Percentiles rank a stretch among this genome's conserved stretches.
Evolutionary conservation across 305 asterid species (phyloP).

Genomic region (Rubia occidens): DNA sequence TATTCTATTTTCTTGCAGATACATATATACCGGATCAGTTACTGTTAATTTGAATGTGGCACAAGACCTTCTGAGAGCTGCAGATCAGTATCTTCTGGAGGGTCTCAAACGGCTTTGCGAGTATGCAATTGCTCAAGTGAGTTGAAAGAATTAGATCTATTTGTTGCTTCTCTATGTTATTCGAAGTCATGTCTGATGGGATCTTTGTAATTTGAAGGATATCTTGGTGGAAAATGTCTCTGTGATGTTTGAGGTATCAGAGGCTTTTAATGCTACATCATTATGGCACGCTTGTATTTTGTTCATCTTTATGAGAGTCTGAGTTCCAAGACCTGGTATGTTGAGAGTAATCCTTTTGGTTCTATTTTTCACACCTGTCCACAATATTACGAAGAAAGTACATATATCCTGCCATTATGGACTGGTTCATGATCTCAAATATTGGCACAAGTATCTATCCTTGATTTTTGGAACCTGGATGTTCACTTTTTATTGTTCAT

Average conservation of each 20-base stretch:
- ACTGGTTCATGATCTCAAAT: background rate
- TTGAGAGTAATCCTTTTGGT: background rate
- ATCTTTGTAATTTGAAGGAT: constrained; percentile 42
- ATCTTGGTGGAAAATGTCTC: constrained; percentile 75
- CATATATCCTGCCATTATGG: background rate
- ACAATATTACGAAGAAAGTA: background rate
- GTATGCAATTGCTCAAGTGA: constrained; percentile 86
- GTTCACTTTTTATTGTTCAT: background rate
- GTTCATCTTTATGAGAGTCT: constrained; percentile 65
- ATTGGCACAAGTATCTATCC: background rate
- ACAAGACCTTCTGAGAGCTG: constrained; percentile 91
- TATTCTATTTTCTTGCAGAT: constrained; percentile 32
- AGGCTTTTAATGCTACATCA: constrained; percentile 75
- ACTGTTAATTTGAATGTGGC: constrained; percentile 74
- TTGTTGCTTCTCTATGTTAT: background rate
- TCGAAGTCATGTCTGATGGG: constrained; percentile 20
- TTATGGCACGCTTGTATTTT: constrained; percentile 74
- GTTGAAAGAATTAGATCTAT: constrained; percentile 9
- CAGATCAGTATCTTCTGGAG: constrained; percentile 94
- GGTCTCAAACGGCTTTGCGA: constrained; percentile 94
- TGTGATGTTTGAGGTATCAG: constrained; percentile 84
- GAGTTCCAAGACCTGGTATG: constrained; percentile 61
- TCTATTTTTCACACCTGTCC: background rate
- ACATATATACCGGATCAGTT: constrained; percentile 87
- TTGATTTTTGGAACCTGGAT: background rate